Conservation (phyloP, 257 asterid species). For the Nicotiana otophora region DNA sequence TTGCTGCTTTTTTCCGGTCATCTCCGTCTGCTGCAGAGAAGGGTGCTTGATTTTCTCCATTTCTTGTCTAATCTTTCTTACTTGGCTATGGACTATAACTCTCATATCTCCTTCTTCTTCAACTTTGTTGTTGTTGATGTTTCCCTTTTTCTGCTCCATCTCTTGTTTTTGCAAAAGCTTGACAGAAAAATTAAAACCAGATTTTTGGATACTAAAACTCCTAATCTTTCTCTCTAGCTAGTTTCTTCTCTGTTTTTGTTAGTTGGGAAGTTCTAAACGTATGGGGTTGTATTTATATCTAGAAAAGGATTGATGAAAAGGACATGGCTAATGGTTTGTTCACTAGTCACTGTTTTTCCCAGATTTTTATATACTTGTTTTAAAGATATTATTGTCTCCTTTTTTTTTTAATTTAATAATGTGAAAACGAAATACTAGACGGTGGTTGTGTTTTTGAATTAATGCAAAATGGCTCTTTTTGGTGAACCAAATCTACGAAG, state of each 20-base stretch:
- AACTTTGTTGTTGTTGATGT: background rate
- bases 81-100: conserved; percentile 65
- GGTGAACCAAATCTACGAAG: background rate
- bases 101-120: conserved; percentile 13
- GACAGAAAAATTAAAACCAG: background rate
- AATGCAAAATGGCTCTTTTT: background rate
- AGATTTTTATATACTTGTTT: background rate
- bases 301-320: conserved; percentile 4
- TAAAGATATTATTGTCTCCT: no score
- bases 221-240: background rate
- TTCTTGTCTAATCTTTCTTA: conserved; percentile 59
- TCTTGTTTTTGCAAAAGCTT: conserved; percentile 11
- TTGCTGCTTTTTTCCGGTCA: conserved; percentile 17
- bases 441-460: background rate
- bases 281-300: conserved; percentile 24
- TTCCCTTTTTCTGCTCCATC: conserved; percentile 7
- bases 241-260: background rate
- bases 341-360: conserved; percentile 7
- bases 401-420: background rate
- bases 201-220: background rate
- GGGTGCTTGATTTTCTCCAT: conserved; percentile 53
- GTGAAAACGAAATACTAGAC: background rate
- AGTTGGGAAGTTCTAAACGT: background rate
- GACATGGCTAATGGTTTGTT: conserved; percentile 14
- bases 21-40: conserved; percentile 44